Base-by-base conservation (phyloP, 495 filamentous ascomycete species). In the Thozetella sp. region DNA sequence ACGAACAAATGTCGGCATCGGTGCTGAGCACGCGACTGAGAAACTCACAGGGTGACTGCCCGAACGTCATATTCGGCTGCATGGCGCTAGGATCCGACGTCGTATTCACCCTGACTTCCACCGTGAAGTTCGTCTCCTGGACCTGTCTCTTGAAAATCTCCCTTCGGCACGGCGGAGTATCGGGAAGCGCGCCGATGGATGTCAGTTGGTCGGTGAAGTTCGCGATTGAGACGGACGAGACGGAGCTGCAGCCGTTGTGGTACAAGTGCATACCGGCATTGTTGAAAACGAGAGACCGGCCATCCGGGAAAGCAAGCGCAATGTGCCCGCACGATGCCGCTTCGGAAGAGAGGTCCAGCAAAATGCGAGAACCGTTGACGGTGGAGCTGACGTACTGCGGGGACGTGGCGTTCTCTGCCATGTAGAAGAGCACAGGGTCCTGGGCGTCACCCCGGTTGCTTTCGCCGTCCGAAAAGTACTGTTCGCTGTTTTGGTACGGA, bases 201-300 rank as follows among this genome's bases (percentile, higher is more conserved):
- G 51, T 34, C 12, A 66, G 46, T 25, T 68, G 66, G 0, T 56
- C 53, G 24, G 61, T 11, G 57, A 68, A 68, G 17, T 52, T 22
- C 24, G 43, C 25, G 11, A 68, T 58, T 13, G 53, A 30, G 3
- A 68, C 50, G 2, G 63, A 63, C 19, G 52, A 60, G 17, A 52
- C 60, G 0, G 59, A 51, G 22, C 46, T 25, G 22, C 66, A 68
- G 25, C 27, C 55, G 2, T 58, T 60, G 25, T 50, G 52, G 25
- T 58, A 68, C 45, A 61, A 54, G 52, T 67, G 64, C 20, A 69
- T 56, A 3, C 66, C 66, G 2, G 48, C 59, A 9, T 55, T 54
- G 26, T 66, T 58, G 26, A 66, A 66, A 15, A 68, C 55, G 3
- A 66, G 22, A 17, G 58, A 61, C 25, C 66, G 57, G 1, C 61